phyloP scores from a whole-genome alignment of 2,329 filamentous ascomycete species.

The Mycogone perniciosa region DNA sequence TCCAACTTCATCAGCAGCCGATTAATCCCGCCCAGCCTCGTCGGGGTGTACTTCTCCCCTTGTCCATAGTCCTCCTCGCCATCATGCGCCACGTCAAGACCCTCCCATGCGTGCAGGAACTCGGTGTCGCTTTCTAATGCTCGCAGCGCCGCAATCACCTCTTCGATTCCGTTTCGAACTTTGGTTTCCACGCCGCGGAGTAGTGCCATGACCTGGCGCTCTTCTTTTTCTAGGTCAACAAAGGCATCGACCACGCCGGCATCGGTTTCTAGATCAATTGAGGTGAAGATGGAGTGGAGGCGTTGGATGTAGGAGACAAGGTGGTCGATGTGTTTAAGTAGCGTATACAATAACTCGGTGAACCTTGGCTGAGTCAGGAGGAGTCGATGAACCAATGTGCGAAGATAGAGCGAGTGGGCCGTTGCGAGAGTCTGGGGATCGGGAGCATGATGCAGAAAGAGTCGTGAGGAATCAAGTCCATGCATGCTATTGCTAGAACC shows the following conservation, averaged over 20 bases:
- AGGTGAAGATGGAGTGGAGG: conserved; percentile 68
- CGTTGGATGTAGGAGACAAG: conserved; percentile 71
- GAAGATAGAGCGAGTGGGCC: conserved; percentile 72
- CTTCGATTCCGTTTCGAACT: conserved; percentile 62
- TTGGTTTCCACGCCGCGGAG: conserved; percentile 57
- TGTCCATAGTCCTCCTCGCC: conserved; percentile 9
- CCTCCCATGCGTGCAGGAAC: conserved; percentile 41
- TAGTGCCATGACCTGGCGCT: conserved; percentile 58
- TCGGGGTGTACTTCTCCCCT: conserved; percentile 53
- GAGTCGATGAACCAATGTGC: conserved; percentile 58
- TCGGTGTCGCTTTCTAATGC: conserved; percentile 37
- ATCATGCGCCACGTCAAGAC: conserved; percentile 14
- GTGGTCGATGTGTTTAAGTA: conserved; percentile 72
- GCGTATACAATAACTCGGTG: conserved; percentile 57
- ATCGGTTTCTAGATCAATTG: conserved; percentile 74
- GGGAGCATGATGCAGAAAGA: conserved; percentile 33
- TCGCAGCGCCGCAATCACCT: conserved; percentile 53
- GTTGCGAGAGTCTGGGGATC: conserved; percentile 81
- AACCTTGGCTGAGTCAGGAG: conserved; percentile 59
- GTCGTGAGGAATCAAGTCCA: background rate
- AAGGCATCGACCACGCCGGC: conserved; percentile 74
- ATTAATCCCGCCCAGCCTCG: conserved; percentile 73
- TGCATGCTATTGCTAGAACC: conserved; percentile 5
- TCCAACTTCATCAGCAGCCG: conserved; percentile 88
- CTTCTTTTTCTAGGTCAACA: conserved; percentile 65